Evolutionary conservation across 75 land plant genomes (phyloP), one percentile per base, ranked within the genome.

Genomic region (Ceratopteris richardii): DNA sequence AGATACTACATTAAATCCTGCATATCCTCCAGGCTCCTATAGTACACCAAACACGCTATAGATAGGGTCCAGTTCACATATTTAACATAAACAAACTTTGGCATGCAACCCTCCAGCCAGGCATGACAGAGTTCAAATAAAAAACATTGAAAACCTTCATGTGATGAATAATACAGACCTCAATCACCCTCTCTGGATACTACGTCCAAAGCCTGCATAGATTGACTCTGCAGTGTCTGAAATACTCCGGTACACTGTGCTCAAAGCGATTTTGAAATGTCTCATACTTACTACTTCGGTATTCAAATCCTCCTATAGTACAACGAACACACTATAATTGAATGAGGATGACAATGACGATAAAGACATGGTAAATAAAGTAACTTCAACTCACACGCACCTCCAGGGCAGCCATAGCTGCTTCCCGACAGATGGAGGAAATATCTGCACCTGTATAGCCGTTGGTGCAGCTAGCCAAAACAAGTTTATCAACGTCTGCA

Each of bases 361-460:
- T 13, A 5, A 23, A 12, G 37, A 6, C 29, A 55, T n/a, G 44
- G 48, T 37, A 27, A 51, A 54, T n/a, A 64, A 50, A 47, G 46
- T 13, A 31, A 10, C 37, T 5, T 47, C 36, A 30, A 31, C 43
- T 1, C 42, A 24, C 1, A 60, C 46, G 41, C 13, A 95, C 99
- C 66, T 90, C 97, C 31, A 95, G 39, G 29, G 97, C 99, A 25
- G 72, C 64, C 50, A 95, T 44, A 29, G 81, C 92, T 70, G 93
- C 88, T 54, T 84, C 88, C 22, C 80, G 72, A 72, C 97, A 90
- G 13, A 90, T 74, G 24, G 77, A 66, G 24, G 79, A 68, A 72
- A 95, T 95, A 70, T 95, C 99, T 60, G 99, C 99, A 18, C 99
- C 99, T 50, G 99, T 95, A 60, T 59, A 90, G 18, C 88, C 80